Conservation (phyloP, 345 rosid genomes). For the Hypericum androsaemum region DNA sequence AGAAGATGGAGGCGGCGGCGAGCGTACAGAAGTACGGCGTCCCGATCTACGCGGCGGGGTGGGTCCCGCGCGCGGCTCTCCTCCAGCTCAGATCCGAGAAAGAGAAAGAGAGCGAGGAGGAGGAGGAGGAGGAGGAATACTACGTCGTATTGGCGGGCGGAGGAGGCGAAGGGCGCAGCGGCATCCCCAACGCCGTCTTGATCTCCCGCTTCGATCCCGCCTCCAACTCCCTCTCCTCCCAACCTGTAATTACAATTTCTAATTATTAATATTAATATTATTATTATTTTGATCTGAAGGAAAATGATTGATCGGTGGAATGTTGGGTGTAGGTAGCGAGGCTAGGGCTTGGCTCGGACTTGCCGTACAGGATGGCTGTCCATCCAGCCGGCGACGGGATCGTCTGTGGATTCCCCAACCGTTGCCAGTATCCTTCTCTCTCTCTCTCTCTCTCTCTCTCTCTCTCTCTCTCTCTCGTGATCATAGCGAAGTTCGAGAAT, state of each 20-base stretch:
- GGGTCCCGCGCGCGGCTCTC: conserved; percentile 44
- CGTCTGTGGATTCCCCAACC: conserved; percentile 56
- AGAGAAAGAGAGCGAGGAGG: conserved; percentile 1
- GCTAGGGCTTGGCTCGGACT: conserved; percentile 44
- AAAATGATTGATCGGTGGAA: background rate
- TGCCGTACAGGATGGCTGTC: conserved; percentile 81
- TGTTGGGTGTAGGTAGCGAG: conserved; percentile 33
- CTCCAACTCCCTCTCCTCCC: conserved; percentile 48
- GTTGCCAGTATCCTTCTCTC: conserved; percentile 48
- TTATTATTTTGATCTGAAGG: too few relatives aligned
- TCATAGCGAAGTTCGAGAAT: too few relatives aligned
- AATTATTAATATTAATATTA: background rate
- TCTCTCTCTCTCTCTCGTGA: background rate
- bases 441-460: background rate
- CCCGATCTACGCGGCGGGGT: conserved; percentile 65
- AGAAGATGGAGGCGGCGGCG: background rate
- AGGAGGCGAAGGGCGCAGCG: conserved; percentile 79
- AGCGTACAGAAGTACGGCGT: conserved; percentile 60
- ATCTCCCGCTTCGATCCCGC: conserved; percentile 41
- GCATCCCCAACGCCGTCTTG: conserved; percentile 65
- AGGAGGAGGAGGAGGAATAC: conserved; percentile 13
- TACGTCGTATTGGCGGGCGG: conserved; percentile 65
- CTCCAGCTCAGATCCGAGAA: conserved; percentile 20
- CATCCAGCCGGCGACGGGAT: conserved; percentile 71
- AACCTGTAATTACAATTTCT: conserved; percentile 40